Evolutionary conservation across 495 filamentous ascomycete genomes (phyloP).

Genomic region (Thozetella sp.): DNA sequence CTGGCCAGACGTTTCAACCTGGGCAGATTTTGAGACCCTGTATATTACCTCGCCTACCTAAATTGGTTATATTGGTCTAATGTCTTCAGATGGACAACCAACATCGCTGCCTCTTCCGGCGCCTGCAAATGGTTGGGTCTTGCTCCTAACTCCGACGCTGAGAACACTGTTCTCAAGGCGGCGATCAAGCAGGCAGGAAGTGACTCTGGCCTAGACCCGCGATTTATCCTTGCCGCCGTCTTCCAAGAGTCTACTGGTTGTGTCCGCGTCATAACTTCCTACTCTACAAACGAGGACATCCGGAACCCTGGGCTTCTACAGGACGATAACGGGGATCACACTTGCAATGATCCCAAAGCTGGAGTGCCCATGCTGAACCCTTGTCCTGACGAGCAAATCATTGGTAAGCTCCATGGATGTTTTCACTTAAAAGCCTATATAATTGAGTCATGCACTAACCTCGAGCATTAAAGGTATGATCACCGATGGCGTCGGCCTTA

Average conservation of each 20-base stretch:
- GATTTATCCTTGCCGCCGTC: constrained; percentile 42
- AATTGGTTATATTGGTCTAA: constrained; percentile 11
- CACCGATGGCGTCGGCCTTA: constrained; percentile 33
- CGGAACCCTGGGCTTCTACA: constrained; percentile 44
- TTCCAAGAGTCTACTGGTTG: constrained; percentile 63
- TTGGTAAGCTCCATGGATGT: constrained; percentile 1
- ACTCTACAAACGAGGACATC: constrained; percentile 30
- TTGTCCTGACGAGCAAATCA: constrained; percentile 20
- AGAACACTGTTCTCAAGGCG: constrained; percentile 38
- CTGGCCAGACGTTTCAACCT: constrained; percentile 14
- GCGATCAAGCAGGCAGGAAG: constrained; percentile 38
- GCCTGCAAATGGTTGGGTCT: constrained; percentile 5
- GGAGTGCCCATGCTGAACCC: constrained; percentile 12
- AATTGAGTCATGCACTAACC: not conserved
- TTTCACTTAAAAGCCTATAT: not conserved
- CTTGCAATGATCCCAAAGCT: constrained; percentile 8
- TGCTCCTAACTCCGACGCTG: constrained; percentile 18
- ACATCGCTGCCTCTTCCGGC: not conserved
- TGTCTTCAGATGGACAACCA: constrained; percentile 6
- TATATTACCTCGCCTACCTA: constrained; percentile 9
- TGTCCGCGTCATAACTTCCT: constrained; percentile 31
- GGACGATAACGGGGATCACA: constrained; percentile 20
- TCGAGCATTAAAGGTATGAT: constrained; percentile 22
- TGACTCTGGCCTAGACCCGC: constrained; percentile 38
- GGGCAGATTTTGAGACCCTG: constrained; percentile 13